Percentiles rank a stretch among this genome's conserved stretches.
Evolutionary conservation across 2,329 filamentous ascomycete species (phyloP).

Genomic region (Simplicillium sp.): DNA sequence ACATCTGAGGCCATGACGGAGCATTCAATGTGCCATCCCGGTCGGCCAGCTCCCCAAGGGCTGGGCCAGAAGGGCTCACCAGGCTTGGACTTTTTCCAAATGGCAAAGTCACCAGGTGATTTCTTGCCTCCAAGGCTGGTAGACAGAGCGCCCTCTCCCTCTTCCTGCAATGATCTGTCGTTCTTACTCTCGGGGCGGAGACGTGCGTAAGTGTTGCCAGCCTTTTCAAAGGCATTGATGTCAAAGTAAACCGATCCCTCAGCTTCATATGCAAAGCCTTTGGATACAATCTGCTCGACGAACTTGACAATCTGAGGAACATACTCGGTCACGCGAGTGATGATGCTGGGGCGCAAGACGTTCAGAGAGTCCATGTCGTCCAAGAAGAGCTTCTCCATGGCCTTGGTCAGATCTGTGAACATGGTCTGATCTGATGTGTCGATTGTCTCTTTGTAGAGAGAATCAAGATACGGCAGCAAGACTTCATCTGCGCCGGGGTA

Average conservation of each 20-base stretch:
- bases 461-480: constrained; percentile 75
- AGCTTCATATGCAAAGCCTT: constrained; percentile 73
- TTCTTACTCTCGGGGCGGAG: constrained; percentile 78
- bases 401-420: constrained; percentile 77
- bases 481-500: constrained; percentile 55
- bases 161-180: constrained; percentile 73
- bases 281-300: constrained; percentile 71
- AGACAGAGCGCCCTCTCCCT: constrained; percentile 78
- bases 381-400: constrained; percentile 81
- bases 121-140: constrained; percentile 58
- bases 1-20: constrained; percentile 88
- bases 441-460: constrained; percentile 50
- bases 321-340: constrained; percentile 90
- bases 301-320: constrained; percentile 80
- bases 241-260: constrained; percentile 94
- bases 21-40: constrained; percentile 97
- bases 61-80: constrained; percentile 88
- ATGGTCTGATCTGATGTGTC: constrained; percentile 58
- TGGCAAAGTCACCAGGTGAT: constrained; percentile 72
- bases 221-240: constrained; percentile 74
- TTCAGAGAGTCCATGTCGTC: constrained; percentile 83
- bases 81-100: constrained; percentile 89
- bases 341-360: constrained; percentile 68
- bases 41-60: constrained; percentile 77
- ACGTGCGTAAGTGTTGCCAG: constrained; percentile 76